A percentile compares a stretch with the other conserved stretches of the same genome.
Evolutionary conservation across 441 rosid species (phyloP).

Genomic region (Corymbia calophylla): DNA sequence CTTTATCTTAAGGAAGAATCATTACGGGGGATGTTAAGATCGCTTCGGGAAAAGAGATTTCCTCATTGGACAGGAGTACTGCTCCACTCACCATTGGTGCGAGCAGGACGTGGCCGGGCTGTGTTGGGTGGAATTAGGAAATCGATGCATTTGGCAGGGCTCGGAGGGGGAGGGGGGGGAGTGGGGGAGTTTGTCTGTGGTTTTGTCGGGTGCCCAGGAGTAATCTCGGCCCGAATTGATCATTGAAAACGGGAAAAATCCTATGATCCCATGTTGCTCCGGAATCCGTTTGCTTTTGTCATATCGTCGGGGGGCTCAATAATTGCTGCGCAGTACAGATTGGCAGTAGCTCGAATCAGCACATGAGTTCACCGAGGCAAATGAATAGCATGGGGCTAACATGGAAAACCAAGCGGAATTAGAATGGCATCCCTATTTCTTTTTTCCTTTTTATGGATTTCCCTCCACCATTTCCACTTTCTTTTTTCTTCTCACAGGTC

Average conservation of each 20-base stretch:
- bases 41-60: background rate
- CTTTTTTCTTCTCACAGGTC: background rate
- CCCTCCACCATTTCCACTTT: background rate
- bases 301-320: background rate
- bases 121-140: background rate
- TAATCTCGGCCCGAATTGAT: background rate
- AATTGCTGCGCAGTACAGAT: background rate
- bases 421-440: background rate
- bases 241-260: background rate
- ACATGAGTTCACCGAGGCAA: background rate
- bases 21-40: background rate
- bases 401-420: background rate
- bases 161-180: background rate
- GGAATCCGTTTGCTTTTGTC: background rate
- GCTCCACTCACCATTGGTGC: background rate
- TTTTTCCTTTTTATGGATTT: background rate
- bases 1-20: background rate
- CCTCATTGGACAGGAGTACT: background rate
- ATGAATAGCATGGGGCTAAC: background rate
- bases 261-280: background rate
- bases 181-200: background rate
- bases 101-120: background rate
- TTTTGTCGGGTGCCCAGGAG: background rate
- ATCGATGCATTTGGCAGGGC: background rate
- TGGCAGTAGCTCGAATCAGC: background rate